These are phyloP conservation scores for Lasiodiplodia citricola DNA, from an alignment of 2,329 filamentous ascomycete genomes.

Conservation along the genomic window DNA sequence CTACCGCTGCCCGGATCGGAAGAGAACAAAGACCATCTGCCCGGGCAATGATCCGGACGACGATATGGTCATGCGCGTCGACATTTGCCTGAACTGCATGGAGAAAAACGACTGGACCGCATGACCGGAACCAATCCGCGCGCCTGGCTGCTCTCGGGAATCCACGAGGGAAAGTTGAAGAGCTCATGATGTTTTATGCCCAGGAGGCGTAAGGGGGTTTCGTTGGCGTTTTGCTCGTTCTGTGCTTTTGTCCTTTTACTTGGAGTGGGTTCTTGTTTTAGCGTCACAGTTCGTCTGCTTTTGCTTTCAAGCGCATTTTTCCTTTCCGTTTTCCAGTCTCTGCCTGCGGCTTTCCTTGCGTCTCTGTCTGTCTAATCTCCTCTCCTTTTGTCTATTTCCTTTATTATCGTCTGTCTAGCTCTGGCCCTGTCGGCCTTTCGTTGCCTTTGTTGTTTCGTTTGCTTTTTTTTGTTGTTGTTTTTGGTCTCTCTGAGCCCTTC, in stretches of 20 bases:
- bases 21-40: not conserved
- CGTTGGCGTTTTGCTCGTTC: not conserved
- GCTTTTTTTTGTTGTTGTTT: too few relatives aligned
- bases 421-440: not conserved
- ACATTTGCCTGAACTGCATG: conserved; percentile 5
- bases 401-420: not conserved
- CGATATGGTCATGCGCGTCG: not conserved
- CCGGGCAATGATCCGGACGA: not conserved
- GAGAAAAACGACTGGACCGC: not conserved
- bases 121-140: not conserved
- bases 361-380: not conserved
- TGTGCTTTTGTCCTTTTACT: not conserved
- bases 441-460: too few relatives aligned
- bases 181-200: not conserved
- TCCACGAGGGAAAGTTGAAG: not conserved
- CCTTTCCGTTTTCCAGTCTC: not conserved
- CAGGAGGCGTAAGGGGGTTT: not conserved
- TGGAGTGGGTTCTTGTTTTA: not conserved
- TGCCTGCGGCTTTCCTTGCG: not conserved
- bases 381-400: not conserved
- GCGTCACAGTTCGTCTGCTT: not conserved
- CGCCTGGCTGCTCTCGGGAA: not conserved
- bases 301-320: not conserved
- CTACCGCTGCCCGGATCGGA: not conserved
- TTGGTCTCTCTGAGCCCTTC: not conserved